Evolutionary conservation across 805 yeast species (phyloP), one percentile per base, ranked within the genome.

Genomic region (Grigorovia yakushimaensis): DNA sequence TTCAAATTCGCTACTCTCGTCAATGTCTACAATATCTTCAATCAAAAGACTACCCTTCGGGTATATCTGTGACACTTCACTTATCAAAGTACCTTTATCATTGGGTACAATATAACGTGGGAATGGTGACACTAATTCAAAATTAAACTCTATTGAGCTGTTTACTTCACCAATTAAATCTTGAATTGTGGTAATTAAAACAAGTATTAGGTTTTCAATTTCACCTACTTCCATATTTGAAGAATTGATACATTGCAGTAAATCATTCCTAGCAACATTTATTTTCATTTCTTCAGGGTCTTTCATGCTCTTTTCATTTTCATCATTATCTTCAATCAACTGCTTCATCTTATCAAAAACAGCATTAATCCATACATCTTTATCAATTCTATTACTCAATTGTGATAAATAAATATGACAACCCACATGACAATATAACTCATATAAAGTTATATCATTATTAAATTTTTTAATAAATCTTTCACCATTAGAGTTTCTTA

Each of bases 21-120:
- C 65, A 1, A 66, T 66, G 6, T 57, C 67, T 17, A 60, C 54
- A 5, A 64, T 49, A 2, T 60, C 65, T 54, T 80, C 84, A 4
- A 80, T 74, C 45, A 82, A 62, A 22, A 84, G 54, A 52, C 77
- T 81, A 1, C 88, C 88, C 55, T 73, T 81, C n/a, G 93, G 93
- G 75, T 77, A 80, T n/a, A 84, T 58, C 36, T 73, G 67, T 1
- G 65, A 54, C 36, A 70, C 71, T 30, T 76, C 74, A 27, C 56
- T 58, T 5, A 84, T 61, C 2, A 46, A 22, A 18, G 49, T 46
- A 0, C 58, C 55, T 13, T 58, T 49, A 27, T 66, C 67, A 5
- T 56, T 49, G 4, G 67, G 70, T 15, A 84, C 60, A n/a, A 66
- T 63, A 42, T 62, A 70, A 51, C 86, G 73, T 4, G 88, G 88